A percentile compares a stretch with the other conserved stretches of the same genome.
These are phyloP conservation scores for Chlorella sp. DNA, from an alignment of 139 green algal species.

Conservation along the genomic window DNA sequence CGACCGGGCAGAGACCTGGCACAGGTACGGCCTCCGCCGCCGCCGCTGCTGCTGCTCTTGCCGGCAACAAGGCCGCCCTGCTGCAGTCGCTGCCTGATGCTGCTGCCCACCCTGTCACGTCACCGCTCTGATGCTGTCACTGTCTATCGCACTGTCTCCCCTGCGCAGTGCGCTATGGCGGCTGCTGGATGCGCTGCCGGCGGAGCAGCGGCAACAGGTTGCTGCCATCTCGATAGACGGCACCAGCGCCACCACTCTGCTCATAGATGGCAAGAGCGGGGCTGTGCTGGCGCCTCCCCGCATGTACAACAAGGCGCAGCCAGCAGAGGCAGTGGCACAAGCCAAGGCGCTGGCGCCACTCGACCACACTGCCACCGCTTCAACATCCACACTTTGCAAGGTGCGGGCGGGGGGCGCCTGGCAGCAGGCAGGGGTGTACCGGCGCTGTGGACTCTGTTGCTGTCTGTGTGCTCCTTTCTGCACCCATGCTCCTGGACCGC, in stretches of 20 bases:
- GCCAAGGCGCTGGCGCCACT: slow-evolving; percentile 75
- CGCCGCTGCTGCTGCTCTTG: no score
- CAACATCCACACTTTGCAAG: slow-evolving; percentile 92
- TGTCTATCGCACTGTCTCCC: neutral
- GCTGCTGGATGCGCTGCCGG: slow-evolving; percentile 52
- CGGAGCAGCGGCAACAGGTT: slow-evolving; percentile 23
- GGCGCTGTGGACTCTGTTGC: neutral
- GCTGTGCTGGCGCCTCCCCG: slow-evolving; percentile 64
- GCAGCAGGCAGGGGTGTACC: neutral
- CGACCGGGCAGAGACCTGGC: slow-evolving; percentile 35
- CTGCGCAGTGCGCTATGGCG: slow-evolving; percentile 61
- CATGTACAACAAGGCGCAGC: slow-evolving; percentile 85
- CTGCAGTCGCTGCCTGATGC: no score
- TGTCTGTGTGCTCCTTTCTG: neutral
- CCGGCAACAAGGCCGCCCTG: neutral
- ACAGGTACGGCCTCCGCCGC: neutral
- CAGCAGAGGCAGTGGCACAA: slow-evolving; percentile 35
- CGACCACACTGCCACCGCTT: slow-evolving; percentile 77
- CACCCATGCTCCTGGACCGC: neutral
- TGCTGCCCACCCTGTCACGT: neutral
- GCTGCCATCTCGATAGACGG: slow-evolving; percentile 82
- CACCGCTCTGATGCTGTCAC: neutral
- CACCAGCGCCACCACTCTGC: slow-evolving; percentile 87
- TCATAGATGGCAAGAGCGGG: slow-evolving; percentile 73
- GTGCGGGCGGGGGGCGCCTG: slow-evolving; percentile 71